Evolutionary conservation across 1,139 yeast genomes (phyloP), one percentile per base, ranked within the genome.

Genomic region (Pneumocystis jirovecii): DNA sequence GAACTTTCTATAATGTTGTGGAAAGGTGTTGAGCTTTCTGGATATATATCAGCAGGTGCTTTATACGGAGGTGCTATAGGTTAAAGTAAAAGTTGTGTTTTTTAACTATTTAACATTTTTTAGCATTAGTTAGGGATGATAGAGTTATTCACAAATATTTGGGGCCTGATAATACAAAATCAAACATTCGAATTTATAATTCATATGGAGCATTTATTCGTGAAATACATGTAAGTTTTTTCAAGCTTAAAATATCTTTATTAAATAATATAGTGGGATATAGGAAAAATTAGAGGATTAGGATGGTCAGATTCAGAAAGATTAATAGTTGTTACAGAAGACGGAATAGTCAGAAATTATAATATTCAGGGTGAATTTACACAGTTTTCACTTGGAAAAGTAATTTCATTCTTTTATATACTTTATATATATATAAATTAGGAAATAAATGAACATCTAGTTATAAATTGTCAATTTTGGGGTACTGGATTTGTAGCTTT

Each of bases 321-420:
- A 65, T 77, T 90, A 66, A 75, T 86, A 25, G 82, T 89, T 10
- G 82, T 89, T 0, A 75, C 87, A 40, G 81, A 80, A 57, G 79
- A 80, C 66, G 96, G 89, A 1, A 78, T 79, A 50, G 82, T 82
- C 60, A 77, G 96, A 68, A 77, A 81, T 63, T 91, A 90, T 72
- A 91, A 88, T 70, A 83, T 87, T 68, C 82, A 82, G 45, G 89
- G 89, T 4, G 83, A 82, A 65, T 85, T 85, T 71, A 79, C 81
- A 63, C 89, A 85, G 61, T 81, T 76, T 65, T 71, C 76, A 62
- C 68, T 81, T 15, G 77, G 77, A 2, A 69, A 74, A 64, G 68
- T 34, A 25, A 74, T 76, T 3, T 15, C 10, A 25, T 15, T 12
- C 10, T 12, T 50, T 25, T 50, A 44, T 12, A 50, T 50, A 50